Base-by-base conservation (phyloP, 2,329 filamentous ascomycete genomes). In the Truncatella angustata region DNA sequence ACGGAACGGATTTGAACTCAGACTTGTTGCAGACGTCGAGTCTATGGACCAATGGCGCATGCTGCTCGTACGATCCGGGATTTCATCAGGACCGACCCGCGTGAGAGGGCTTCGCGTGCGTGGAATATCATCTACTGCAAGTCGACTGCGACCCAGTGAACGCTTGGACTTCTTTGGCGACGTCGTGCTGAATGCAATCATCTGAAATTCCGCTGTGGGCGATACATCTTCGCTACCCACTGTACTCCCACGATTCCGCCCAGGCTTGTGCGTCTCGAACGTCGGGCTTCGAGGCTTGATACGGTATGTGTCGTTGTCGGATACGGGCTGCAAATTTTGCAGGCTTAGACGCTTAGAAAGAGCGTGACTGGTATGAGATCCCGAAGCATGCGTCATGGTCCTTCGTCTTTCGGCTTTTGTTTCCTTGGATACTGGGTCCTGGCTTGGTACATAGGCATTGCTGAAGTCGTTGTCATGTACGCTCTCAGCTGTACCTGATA, bases 11-110 rank as follows among this genome's bases (percentile, higher is more conserved):
- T 71, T 73, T 12, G 73, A 76, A 49, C 70, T 71, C 21, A 65
- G 59, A 46, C 70, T 73, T 4, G 73, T 69, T 44, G 68, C 70
- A 3, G 73, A 73, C 7, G 71, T 65, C 0, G 74, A 76, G 2
- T 73, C 72, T 9, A 72, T 61, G 4, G 75, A 77, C 65, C 67
- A 73, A 16, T 70, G 68, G 3, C 68, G 66, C 2, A 71, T 53
- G 42, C 68, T 73, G 62, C 72, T 64, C 49, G 68, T 66, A 20
- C 67, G 60, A 4, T 68, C 56, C 3, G 72, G 69, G 5, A 71
- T 61, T 42, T 70, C 73, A 12, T 68, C 65, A 2, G 70, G 64
- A 9, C 74, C 69, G 16, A 68, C 62, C 5, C 66, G 62, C 4
- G 60, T 60, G 36, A 49, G 50, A 26, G 63, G 50, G 39, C 61